Evolutionary conservation across 169 alveolate species (phyloP).

Genomic region (Eimeria tenella): DNA sequence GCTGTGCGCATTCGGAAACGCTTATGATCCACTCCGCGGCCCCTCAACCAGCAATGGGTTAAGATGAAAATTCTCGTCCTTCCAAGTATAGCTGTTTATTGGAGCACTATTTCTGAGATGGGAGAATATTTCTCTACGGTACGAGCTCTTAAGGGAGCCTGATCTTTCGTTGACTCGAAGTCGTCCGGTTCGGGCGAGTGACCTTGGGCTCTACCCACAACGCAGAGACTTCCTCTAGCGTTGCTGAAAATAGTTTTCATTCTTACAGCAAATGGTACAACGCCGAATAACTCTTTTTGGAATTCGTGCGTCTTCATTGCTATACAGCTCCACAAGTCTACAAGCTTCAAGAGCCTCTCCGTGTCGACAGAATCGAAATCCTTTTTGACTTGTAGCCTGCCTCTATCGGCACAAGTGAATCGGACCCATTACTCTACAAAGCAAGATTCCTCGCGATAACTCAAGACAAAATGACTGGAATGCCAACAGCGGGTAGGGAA

Average conservation of each 20-base stretch:
- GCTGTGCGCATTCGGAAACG: conserved; percentile 34
- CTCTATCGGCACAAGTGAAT: neutral
- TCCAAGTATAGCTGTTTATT: neutral
- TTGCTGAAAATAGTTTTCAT: too few species aligned
- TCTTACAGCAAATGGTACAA: too few species aligned
- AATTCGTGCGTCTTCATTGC: neutral
- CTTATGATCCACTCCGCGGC: conserved; percentile 8
- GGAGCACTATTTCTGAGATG: neutral
- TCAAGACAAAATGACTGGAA: conserved; percentile 27
- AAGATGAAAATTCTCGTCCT: neutral
- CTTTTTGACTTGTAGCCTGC: neutral
- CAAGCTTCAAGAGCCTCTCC: neutral
- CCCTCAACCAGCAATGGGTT: neutral
- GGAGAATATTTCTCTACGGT: neutral
- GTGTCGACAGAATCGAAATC: neutral
- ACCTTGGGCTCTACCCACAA: neutral
- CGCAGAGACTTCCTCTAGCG: neutral
- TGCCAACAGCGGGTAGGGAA: neutral
- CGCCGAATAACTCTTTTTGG: neutral
- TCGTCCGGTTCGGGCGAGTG: conserved; percentile 5
- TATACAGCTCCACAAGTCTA: neutral
- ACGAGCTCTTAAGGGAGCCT: neutral
- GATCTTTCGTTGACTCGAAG: conserved; percentile 9
- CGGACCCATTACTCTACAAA: neutral
- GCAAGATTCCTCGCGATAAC: neutral